Evolutionary conservation across 2,329 filamentous ascomycete genomes (phyloP), one percentile per base, ranked within the genome.

Genomic region (Paraphaeosphaeria minitans): DNA sequence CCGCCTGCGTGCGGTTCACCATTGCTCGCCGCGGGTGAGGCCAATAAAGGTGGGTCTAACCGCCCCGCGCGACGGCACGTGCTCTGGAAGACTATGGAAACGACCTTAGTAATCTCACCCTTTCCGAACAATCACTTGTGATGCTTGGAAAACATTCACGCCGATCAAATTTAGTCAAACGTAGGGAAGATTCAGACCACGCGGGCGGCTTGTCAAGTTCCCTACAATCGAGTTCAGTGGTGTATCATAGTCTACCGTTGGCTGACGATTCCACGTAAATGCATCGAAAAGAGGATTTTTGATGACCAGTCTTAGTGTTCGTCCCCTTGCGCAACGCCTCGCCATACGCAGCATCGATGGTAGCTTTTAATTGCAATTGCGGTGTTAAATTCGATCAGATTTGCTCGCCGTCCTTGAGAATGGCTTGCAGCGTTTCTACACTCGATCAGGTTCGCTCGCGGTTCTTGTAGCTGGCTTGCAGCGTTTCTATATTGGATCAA

Each of bases 41-140:
- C 29, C 22, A 46, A 13, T 48, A 48, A 21, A 19, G 45, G 14
- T 19, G 24, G 45, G 45, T 29, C 45, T 14, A 33, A 8, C 48
- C 48, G 33, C 48, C 29, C 47, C 47, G 48, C 48, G 48, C 48
- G 33, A 39, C n/a, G 48, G 48, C 48, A 39, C 48, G 48, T 51
- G 48, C 48, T 21, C 35, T 51, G 21, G 48, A 51, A 51, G 19
- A 19, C 33, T 39, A 31, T 51, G 48, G 48, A 51, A 51, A 9
- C 47, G 12, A 7, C 33, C 22, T 51, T 37, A 51, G 33, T 51
- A 51, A 51, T 51, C 48, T 9, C 21, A 24, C 7, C 19, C 33
- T 16, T 39, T 9, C 13, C 12, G 41, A 19, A 14, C 46, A 35
- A 19, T 49, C 16, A 27, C 3, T 6, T 27, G 24, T 27, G 24